phyloP scores from a whole-genome alignment of 768 basidiomycete species.

The Macrolepiota albuminosa region DNA sequence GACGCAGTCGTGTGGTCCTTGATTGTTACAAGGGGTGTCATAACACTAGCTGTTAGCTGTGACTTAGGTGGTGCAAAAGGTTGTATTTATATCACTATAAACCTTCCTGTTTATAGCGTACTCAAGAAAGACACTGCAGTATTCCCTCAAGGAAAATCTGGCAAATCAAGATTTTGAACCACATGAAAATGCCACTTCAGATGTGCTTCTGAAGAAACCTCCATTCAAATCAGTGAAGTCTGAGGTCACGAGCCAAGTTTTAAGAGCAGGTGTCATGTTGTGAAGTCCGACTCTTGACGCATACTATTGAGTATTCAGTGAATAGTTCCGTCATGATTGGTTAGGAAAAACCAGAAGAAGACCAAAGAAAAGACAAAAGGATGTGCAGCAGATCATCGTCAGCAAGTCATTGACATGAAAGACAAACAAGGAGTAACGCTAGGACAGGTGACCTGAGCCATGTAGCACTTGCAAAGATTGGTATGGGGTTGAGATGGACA shows the following conservation, averaged over 20 bases:
- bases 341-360: neutral
- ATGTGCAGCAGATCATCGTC: neutral
- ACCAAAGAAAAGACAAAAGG: neutral
- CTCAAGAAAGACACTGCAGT: too few species aligned
- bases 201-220: neutral
- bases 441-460: neutral
- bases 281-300: neutral
- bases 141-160: neutral
- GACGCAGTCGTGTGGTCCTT: slow-evolving; percentile 43
- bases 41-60: neutral
- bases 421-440: neutral
- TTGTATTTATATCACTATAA: neutral
- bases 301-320: neutral
- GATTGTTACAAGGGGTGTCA: slow-evolving; percentile 28
- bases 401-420: neutral
- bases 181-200: neutral
- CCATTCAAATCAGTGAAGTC: neutral
- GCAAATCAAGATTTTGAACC: neutral
- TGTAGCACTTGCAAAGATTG: neutral
- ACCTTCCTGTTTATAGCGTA: neutral
- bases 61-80: neutral
- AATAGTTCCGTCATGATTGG: neutral
- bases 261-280: neutral
- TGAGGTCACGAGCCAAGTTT: neutral
- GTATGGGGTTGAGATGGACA: neutral